Evolutionary conservation across 257 asterid genomes (phyloP).

Genomic region (Ilex asprella): DNA sequence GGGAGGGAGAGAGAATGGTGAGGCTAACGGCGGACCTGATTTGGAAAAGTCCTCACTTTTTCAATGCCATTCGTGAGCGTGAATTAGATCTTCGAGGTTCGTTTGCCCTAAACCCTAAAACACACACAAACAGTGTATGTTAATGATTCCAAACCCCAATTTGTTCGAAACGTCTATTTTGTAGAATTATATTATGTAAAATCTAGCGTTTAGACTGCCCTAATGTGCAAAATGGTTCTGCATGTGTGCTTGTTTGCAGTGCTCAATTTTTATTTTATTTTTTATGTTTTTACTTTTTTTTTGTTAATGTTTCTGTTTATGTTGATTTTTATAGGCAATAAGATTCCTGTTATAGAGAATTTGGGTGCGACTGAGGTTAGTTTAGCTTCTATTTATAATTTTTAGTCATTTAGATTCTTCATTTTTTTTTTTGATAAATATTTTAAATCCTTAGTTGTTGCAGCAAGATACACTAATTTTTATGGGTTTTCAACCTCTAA

Average conservation of each 20-base stretch:
- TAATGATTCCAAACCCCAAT: too few relatives aligned
- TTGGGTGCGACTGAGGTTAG: constrained; percentile 96
- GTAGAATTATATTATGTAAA: neutral
- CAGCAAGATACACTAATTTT: too few relatives aligned
- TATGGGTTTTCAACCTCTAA: too few relatives aligned
- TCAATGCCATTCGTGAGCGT: constrained; percentile 91
- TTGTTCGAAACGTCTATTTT: too few relatives aligned
- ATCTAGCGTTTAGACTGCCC: too few relatives aligned
- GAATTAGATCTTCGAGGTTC: constrained; percentile 93
- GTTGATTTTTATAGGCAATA: constrained; percentile 51
- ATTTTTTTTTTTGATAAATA: too few relatives aligned
- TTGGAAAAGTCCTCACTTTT: constrained; percentile 93
- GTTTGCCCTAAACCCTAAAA: neutral
- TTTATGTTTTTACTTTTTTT: neutral
- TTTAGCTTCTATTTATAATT: neutral
- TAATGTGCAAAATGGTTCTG: neutral
- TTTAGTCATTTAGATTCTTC: too few relatives aligned
- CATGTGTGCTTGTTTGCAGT: neutral
- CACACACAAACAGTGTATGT: neutral
- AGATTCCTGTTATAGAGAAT: constrained; percentile 88
- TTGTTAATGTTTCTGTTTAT: neutral
- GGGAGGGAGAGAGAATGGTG: constrained; percentile 46
- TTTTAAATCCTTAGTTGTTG: neutral
- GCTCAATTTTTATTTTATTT: neutral
- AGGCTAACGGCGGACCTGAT: constrained; percentile 81